Conservation (phyloP, 2,329 filamentous ascomycete genomes). For the Aspergillus pseudotamarii region DNA sequence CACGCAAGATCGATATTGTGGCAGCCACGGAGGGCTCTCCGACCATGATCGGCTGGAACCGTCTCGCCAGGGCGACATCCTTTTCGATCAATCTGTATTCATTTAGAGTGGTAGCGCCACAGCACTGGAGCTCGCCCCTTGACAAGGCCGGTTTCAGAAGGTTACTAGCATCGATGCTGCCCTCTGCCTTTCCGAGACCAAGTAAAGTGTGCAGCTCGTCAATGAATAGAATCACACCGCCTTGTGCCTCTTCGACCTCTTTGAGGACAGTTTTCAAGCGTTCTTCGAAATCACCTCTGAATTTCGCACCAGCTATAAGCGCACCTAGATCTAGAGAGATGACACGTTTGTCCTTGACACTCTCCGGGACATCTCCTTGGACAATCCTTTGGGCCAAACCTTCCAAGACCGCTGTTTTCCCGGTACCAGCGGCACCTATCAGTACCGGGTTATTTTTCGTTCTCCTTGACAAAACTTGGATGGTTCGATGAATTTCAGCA, state of each 20-base stretch:
- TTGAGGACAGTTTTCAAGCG: conserved; percentile 86
- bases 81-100: conserved; percentile 96
- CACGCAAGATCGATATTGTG: conserved; percentile 91
- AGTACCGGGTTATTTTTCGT: conserved; percentile 96
- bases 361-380: conserved; percentile 89
- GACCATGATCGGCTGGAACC: conserved; percentile 95
- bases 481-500: conserved; percentile 87
- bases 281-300: conserved; percentile 94
- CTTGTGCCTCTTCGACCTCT: conserved; percentile 86
- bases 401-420: conserved; percentile 92
- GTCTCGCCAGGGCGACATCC: conserved; percentile 85
- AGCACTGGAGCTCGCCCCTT: conserved; percentile 90
- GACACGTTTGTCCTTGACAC: conserved; percentile 91
- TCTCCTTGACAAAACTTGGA: conserved; percentile 86
- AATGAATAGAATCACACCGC: conserved; percentile 90
- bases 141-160: conserved; percentile 92
- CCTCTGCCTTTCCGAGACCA: conserved; percentile 91
- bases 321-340: conserved; percentile 86
- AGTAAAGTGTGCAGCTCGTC: conserved; percentile 92
- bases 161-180: conserved; percentile 95
- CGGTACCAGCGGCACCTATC: conserved; percentile 88
- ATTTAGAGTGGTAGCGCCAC: conserved; percentile 87
- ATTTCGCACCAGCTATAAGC: conserved; percentile 94
- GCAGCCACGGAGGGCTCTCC: conserved; percentile 88
- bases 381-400: conserved; percentile 89